Percentiles rank a stretch among this genome's conserved stretches.
Conservation (phyloP, 192 early-diverging fungal genomes). For the Umbelopsis sp. region DNA sequence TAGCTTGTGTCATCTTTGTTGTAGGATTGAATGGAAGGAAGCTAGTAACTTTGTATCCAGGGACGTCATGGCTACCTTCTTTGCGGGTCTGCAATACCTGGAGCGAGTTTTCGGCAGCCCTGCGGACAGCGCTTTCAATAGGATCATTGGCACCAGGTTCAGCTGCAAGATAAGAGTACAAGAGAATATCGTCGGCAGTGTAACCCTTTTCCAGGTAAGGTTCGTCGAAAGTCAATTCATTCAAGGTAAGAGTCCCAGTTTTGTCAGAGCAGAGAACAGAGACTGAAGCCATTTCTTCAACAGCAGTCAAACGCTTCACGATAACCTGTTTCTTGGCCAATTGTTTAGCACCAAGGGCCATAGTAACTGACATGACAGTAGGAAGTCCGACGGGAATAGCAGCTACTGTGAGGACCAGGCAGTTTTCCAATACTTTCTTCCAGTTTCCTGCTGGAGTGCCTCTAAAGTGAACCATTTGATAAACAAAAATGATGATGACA, state of each 20-base stretch:
- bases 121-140: conserved; percentile 87
- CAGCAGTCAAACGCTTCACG: conserved; percentile 92
- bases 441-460: conserved; percentile 52
- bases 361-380: conserved; percentile 94
- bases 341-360: conserved; percentile 95
- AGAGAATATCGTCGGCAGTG: conserved; percentile 77
- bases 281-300: conserved; percentile 93
- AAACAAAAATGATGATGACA: conserved; percentile 80
- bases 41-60: conserved; percentile 88
- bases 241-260: conserved; percentile 91
- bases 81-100: conserved; percentile 60
- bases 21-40: conserved; percentile 95
- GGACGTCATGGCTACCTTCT: conserved; percentile 57
- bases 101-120: conserved; percentile 76
- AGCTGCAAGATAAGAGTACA: conserved; percentile 81
- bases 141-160: conserved; percentile 92
- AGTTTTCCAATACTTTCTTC: conserved; percentile 65
- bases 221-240: conserved; percentile 91
- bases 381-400: conserved; percentile 95
- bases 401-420: conserved; percentile 90
- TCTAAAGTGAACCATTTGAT: conserved; percentile 62
- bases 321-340: conserved; percentile 93
- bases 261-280: conserved; percentile 86
- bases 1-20: conserved; percentile 92
- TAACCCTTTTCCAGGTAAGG: conserved; percentile 71